Percentiles rank a stretch among this genome's conserved stretches.
These are phyloP conservation scores for Phaseolus lunatus DNA, from an alignment of 306 rosid species.

Conservation along the genomic window DNA sequence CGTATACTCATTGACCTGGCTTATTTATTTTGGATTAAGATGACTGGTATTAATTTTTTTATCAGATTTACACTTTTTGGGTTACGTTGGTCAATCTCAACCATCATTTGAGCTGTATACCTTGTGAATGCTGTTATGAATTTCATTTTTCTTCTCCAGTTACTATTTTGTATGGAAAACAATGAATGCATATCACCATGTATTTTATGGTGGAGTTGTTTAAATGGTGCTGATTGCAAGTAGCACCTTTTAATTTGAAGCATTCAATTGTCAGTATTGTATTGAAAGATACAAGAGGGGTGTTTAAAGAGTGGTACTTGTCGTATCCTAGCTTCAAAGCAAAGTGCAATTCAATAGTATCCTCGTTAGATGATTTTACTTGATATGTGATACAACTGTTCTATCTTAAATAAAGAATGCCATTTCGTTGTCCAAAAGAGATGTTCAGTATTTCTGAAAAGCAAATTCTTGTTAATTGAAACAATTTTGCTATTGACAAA, in stretches of 20 bases:
- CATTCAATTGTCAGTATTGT: constrained; percentile 24
- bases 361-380: constrained; percentile 26
- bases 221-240: constrained; percentile 38
- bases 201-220: constrained; percentile 33
- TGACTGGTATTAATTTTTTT: constrained; percentile 31
- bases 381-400: constrained; percentile 9
- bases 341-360: constrained; percentile 26
- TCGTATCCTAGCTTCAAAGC: constrained; percentile 22
- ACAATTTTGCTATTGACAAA: constrained; percentile 32
- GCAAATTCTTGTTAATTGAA: constrained; percentile 32
- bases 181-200: neutral
- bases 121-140: constrained; percentile 29
- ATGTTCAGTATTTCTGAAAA: constrained; percentile 30
- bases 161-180: constrained; percentile 3
- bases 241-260: constrained; percentile 27
- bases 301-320: constrained; percentile 24
- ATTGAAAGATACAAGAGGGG: constrained; percentile 25
- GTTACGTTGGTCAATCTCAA: constrained; percentile 16
- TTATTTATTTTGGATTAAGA: constrained; percentile 39
- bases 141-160: constrained; percentile 14
- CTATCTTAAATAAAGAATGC: constrained; percentile 32
- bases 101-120: constrained; percentile 24
- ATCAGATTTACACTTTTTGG: constrained; percentile 35
- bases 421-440: constrained; percentile 17
- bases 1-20: constrained; percentile 19